Percentiles rank a stretch among this genome's conserved stretches.
Conservation (phyloP, 805 yeast genomes). For the Candida ulmi region DNA sequence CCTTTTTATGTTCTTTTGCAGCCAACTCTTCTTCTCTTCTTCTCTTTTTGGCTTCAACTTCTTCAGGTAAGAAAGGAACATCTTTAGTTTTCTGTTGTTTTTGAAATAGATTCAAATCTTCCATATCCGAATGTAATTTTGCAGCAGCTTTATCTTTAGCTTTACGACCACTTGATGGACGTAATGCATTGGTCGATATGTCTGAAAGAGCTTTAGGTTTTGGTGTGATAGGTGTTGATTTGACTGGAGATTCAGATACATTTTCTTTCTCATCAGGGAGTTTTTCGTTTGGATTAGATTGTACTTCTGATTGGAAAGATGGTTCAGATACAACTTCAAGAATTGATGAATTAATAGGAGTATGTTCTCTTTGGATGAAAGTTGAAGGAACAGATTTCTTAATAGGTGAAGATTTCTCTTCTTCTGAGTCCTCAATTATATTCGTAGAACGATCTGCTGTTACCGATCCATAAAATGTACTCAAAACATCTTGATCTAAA, state of each 20-base stretch:
- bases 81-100: slow-evolving; percentile 41
- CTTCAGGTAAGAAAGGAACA: slow-evolving; percentile 35
- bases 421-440: slow-evolving; percentile 20
- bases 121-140: slow-evolving; percentile 64
- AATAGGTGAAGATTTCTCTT: slow-evolving; percentile 8
- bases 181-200: slow-evolving; percentile 12
- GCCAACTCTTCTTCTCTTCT: slow-evolving; percentile 12
- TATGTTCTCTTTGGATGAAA: neutral
- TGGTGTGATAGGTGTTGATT: slow-evolving; percentile 4
- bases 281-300: too few relatives aligned
- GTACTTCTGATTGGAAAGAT: too few relatives aligned
- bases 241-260: slow-evolving; percentile 3
- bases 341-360: neutral
- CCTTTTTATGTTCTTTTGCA: slow-evolving; percentile 1
- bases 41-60: slow-evolving; percentile 21
- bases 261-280: neutral
- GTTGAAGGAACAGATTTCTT: neutral
- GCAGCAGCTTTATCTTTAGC: slow-evolving; percentile 66
- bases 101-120: slow-evolving; percentile 59
- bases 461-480: slow-evolving; percentile 31
- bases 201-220: slow-evolving; percentile 4
- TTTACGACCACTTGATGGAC: slow-evolving; percentile 33
- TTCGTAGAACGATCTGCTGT: slow-evolving; percentile 13
- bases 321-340: too few relatives aligned
- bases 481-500: slow-evolving; percentile 36